These are phyloP conservation scores for Helminthosporium solani DNA, from an alignment of 2,329 filamentous ascomycete genomes.

Conservation along the genomic window DNA sequence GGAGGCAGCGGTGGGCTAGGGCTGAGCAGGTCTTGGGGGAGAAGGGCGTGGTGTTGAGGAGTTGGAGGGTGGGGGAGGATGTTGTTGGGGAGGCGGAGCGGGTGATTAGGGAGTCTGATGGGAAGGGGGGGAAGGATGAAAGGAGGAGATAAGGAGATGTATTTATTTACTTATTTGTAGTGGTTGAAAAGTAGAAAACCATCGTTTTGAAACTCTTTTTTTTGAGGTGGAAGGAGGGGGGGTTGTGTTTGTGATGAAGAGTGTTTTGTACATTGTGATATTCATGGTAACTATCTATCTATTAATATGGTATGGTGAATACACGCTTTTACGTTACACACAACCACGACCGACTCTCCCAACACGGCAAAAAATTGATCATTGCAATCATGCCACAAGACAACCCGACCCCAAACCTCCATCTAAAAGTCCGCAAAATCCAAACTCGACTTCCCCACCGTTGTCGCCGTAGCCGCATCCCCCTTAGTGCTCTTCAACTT, in stretches of 20 bases:
- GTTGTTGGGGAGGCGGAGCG: slow-evolving; percentile 65
- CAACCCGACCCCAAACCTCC: not conserved
- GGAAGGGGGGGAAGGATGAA: not conserved
- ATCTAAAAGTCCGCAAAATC: slow-evolving; percentile 48
- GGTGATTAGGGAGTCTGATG: slow-evolving; percentile 58
- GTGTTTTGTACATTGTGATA: too few species aligned
- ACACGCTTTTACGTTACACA: too few species aligned
- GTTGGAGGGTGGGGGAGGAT: slow-evolving; percentile 72
- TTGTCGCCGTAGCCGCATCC: slow-evolving; percentile 51
- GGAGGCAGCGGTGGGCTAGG: slow-evolving; percentile 65
- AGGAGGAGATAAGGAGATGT: not conserved
- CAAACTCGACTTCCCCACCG: slow-evolving; percentile 53
- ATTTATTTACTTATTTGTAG: not conserved
- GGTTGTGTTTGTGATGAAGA: too few species aligned
- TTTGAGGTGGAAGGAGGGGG: too few species aligned
- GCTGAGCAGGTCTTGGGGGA: slow-evolving; percentile 65
- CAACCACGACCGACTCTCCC: too few species aligned
- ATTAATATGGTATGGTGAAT: too few species aligned
- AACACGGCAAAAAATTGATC: too few species aligned
- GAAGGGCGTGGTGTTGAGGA: slow-evolving; percentile 67
- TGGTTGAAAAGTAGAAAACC: too few species aligned
- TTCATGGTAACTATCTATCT: too few species aligned
- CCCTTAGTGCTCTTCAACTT: slow-evolving; percentile 66
- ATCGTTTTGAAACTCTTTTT: too few species aligned
- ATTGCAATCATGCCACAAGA: too few species aligned